Percentiles rank a stretch among this genome's conserved stretches.
phyloP scores from a whole-genome alignment of 2,329 filamentous ascomycete genomes.

The Xenoacremonium recifei region DNA sequence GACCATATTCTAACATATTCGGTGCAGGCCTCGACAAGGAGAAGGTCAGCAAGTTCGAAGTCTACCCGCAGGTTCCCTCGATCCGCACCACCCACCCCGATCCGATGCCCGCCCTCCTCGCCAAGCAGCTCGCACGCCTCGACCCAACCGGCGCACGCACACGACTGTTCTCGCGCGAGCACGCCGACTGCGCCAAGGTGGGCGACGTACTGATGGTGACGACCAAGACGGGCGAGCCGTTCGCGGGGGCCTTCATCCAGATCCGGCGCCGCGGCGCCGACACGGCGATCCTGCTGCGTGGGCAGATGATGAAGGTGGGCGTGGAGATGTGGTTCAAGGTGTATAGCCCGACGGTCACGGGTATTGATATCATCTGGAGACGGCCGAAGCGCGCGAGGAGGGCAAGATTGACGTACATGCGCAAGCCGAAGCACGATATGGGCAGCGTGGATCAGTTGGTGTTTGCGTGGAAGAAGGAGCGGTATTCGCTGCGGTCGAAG shows the following conservation, averaged over 20 bases:
- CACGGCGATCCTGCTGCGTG: conserved; percentile 81
- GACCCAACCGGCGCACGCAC: conserved; percentile 84
- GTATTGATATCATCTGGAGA: conserved; percentile 91
- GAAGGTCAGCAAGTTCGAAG: conserved; percentile 43
- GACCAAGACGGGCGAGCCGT: conserved; percentile 77
- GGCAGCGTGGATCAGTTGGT: conserved; percentile 83
- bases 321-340: conserved; percentile 99
- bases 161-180: conserved; percentile 74
- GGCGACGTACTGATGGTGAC: conserved; percentile 93
- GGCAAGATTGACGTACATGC: conserved; percentile 87
- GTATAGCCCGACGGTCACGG: conserved; percentile 84
- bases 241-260: conserved; percentile 82
- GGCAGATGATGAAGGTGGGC: conserved; percentile 80
- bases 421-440: conserved; percentile 82
- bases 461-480: conserved; percentile 47
- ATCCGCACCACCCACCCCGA: conserved; percentile 57
- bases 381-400: conserved; percentile 80
- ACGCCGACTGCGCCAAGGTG: conserved; percentile 74
- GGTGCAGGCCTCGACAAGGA: conserved; percentile 31
- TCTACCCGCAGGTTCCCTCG: conserved; percentile 57
- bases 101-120: conserved; percentile 66
- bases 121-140: conserved; percentile 68
- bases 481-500: conserved; percentile 37
- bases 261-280: conserved; percentile 87
- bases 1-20: conserved; percentile 14